A percentile compares a stretch with the other conserved stretches of the same genome.
phyloP scores from a whole-genome alignment of 306 rosid species.

The Ceratonia siliqua region DNA sequence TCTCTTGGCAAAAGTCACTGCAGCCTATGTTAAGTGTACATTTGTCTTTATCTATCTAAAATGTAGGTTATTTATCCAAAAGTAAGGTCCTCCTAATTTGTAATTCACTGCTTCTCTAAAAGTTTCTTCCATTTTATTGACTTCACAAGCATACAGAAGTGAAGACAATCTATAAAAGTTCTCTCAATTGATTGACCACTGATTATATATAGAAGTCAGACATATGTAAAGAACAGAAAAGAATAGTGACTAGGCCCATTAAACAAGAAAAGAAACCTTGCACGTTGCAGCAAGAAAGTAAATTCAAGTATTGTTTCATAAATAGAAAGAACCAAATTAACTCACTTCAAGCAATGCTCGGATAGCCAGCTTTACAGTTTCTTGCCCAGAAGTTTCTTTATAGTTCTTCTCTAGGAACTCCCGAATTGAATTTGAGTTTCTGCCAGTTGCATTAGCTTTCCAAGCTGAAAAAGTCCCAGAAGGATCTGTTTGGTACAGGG shows the following conservation, averaged over 20 bases:
- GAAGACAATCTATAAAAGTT: not conserved
- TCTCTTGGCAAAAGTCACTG: constrained; percentile 2
- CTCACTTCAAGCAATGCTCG: constrained; percentile 93
- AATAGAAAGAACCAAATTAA: constrained; percentile 9
- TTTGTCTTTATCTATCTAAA: not conserved
- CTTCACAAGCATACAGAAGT: not conserved
- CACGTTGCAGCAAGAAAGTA: not conserved
- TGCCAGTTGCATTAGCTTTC: constrained; percentile 93
- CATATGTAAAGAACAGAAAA: not conserved
- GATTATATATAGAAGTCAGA: not conserved
- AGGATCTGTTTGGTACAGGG: constrained; percentile 91
- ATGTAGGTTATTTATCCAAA: constrained; percentile 9
- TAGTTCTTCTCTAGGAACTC: constrained; percentile 92
- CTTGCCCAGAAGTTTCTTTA: constrained; percentile 84
- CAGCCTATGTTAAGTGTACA: not conserved
- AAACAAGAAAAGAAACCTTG: not conserved
- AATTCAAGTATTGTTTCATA: constrained; percentile 6
- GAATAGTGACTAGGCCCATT: not conserved
- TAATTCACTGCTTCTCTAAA: not conserved
- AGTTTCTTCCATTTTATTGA: not conserved
- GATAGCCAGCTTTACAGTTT: constrained; percentile 86
- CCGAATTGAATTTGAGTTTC: constrained; percentile 86
- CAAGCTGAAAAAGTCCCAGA: constrained; percentile 97
- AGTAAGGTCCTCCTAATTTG: not conserved
- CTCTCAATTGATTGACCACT: constrained; percentile 6